Conservation (phyloP, 1,139 yeast genomes). For the Saccharomyces pastorianus region DNA sequence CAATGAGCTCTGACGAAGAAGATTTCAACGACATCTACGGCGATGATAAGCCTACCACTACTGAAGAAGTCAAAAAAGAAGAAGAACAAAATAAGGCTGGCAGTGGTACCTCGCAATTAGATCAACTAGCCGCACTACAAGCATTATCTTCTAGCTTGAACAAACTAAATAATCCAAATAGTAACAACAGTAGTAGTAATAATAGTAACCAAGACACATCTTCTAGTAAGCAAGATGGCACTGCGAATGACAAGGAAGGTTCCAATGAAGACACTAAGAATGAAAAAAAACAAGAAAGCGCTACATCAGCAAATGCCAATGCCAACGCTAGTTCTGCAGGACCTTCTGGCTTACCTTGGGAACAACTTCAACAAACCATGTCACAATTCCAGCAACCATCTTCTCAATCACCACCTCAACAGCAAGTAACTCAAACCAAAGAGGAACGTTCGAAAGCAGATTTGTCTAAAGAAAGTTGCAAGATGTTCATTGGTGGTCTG, state of each 20-base stretch:
- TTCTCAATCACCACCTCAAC: constrained; percentile 15
- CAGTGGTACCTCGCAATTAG: constrained; percentile 8
- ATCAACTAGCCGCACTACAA: constrained; percentile 10
- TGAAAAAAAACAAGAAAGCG: not conserved
- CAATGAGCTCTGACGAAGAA: constrained; percentile 60
- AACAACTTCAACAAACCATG: constrained; percentile 31
- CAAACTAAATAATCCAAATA: constrained; percentile 31
- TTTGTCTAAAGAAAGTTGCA: constrained; percentile 55
- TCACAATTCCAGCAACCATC: constrained; percentile 33
- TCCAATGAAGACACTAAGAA: constrained; percentile 2
- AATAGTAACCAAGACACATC: constrained; percentile 7
- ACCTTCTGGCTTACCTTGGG: constrained; percentile 27
- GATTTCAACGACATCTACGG: constrained; percentile 75
- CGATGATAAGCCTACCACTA: constrained; percentile 25
- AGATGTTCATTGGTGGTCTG: constrained; percentile 96
- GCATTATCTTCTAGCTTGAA: constrained; percentile 24
- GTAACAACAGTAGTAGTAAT: constrained; percentile 12
- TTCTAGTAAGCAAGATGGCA: constrained; percentile 1
- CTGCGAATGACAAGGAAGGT: constrained; percentile 6
- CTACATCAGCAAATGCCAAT: not conserved
- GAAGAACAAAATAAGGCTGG: constrained; percentile 6
- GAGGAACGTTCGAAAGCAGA: constrained; percentile 33
- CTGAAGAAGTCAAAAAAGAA: constrained; percentile 11
- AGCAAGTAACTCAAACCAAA: not conserved
- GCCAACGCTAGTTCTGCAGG: constrained; percentile 23